phyloP scores from a whole-genome alignment of 2,329 filamentous ascomycete genomes.

The Phaeoacremonium minimum region DNA sequence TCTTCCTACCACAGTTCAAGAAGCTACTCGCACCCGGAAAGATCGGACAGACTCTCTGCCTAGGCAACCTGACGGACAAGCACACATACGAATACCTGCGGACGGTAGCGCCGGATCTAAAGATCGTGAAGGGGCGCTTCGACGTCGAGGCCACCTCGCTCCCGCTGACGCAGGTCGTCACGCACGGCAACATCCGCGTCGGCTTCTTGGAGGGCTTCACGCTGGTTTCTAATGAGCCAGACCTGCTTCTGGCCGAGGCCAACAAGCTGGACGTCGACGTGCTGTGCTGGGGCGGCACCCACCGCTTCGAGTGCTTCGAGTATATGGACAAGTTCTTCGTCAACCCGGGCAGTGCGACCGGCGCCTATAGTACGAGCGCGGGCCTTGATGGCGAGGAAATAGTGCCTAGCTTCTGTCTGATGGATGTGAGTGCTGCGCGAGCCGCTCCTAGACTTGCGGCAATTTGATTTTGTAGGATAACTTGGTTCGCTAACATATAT shows the following conservation, averaged over 20 bases:
- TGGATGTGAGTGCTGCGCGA: constrained; percentile 73
- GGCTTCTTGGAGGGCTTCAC: constrained; percentile 67
- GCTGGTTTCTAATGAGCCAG: constrained; percentile 62
- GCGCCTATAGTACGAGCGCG: constrained; percentile 57
- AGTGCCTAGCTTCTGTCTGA: constrained; percentile 88
- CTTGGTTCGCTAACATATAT: too few relatives aligned
- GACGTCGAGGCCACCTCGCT: constrained; percentile 64
- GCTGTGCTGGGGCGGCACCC: constrained; percentile 64
- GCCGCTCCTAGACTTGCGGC: too few relatives aligned
- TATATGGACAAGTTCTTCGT: constrained; percentile 74
- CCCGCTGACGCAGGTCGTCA: constrained; percentile 61
- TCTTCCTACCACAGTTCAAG: constrained; percentile 58
- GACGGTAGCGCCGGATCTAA: constrained; percentile 67
- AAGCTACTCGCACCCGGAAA: constrained; percentile 81
- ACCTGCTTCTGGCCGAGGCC: constrained; percentile 62
- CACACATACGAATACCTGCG: constrained; percentile 78
- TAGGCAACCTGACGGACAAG: constrained; percentile 77
- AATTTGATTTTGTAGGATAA: too few relatives aligned
- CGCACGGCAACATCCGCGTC: constrained; percentile 60
- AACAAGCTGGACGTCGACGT: constrained; percentile 67
- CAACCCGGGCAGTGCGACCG: constrained; percentile 64
- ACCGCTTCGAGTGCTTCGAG: constrained; percentile 67
- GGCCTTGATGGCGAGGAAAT: constrained; percentile 63
- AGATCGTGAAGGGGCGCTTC: constrained; percentile 64
- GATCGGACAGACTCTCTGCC: constrained; percentile 76